Base-by-base conservation (phyloP, 1,284 basidiomycete species). In the Wolfiporia cocos region DNA sequence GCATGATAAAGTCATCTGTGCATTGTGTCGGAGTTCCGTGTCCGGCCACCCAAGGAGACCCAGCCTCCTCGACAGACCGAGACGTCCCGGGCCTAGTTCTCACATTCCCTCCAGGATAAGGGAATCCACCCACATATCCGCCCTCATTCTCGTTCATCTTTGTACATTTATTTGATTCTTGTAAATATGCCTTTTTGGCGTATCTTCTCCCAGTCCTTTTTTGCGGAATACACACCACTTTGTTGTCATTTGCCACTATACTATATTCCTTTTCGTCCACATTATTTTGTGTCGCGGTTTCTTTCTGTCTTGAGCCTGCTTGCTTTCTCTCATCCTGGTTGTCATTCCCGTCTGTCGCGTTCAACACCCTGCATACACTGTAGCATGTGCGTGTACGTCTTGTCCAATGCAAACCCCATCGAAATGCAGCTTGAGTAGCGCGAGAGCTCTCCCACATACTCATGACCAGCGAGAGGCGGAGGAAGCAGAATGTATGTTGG, bases 21-120 rank as follows among this genome's bases (percentile, higher is more conserved):
- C 49, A 73, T 89, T 44, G 69, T 74, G 47, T 68, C 73, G 52
- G 78, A 85, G 58, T 87, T 90, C 69, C 78, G 84, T 44, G 73
- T 89, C 45, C 87, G 84, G 54, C 81, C 81, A 11, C 81, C 76
- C 18, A 67, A 71, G 51, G 74, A 76, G 15, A 51, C 59, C 7
- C 57, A 51, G 32, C 57, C 58, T 20, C 55, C 62, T 32, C 64
- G 66, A 23, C 63, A 68, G 18, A 62, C 64, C 20, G 61, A 61
- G 42, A 57, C 62, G 29, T 57, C 60, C 23, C 50, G 60, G 24
- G 57, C 51, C 44, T 56, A 55, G 47, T 52, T 56, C 50, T 61
- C n/a, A n/a, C n/a, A n/a, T n/a, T n/a, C n/a, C n/a, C n/a, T n/a
- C n/a, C n/a, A n/a, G n/a, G n/a, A n/a, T n/a, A n/a, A n/a, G n/a